Evolutionary conservation across 768 basidiomycete genomes (phyloP), one percentile per base, ranked within the genome.

Genomic region (Pulveroboletus sp.): DNA sequence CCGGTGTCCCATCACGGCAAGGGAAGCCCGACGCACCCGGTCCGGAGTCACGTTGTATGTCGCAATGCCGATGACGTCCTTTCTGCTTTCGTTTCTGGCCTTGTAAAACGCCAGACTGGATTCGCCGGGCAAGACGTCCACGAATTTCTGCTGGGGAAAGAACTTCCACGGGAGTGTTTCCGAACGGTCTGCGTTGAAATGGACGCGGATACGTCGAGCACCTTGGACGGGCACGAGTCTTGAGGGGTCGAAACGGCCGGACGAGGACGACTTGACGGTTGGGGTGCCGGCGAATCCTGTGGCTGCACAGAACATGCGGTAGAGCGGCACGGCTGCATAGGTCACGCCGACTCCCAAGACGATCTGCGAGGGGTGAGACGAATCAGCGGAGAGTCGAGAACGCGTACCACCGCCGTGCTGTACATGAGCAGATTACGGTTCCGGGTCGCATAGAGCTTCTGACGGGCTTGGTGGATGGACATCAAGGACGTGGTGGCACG

Each of bases 1-100:
- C 14, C 20, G 20, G 26, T 16, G 17, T 43, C 29, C 14, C 11
- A 26, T 14, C n/a, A 32, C 29, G 5, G 14, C 30, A 20, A 34
- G 17, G 34, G 7, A 24, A 23, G 14, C 1, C 11, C 7, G 9
- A 73, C 86, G 39, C 63, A 96, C 95, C 68, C 94, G 80, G 64
- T 92, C 90, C n/a, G 96, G 96, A 0, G 94, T 95, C 54, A 97
- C 95, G 69, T 98, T 99, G 67, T 99, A 99, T 6, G 96, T 98
- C 29, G 94, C 95, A 66, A 99, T 98, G 2, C 96, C 96, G 61
- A 99, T 94, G 45, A 99, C 81, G 64, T 98, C 96, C 56, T 86
- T 75, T 41, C 82, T 72, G 10, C 89, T 85, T 41, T 74, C 79
- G 61, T 99, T 99, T 71, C 79, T 90, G 7, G 95, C 95, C 41